These are phyloP conservation scores for Symbiodinium natans DNA, from an alignment of 73 alveolate genomes.

Conservation along the genomic window DNA sequence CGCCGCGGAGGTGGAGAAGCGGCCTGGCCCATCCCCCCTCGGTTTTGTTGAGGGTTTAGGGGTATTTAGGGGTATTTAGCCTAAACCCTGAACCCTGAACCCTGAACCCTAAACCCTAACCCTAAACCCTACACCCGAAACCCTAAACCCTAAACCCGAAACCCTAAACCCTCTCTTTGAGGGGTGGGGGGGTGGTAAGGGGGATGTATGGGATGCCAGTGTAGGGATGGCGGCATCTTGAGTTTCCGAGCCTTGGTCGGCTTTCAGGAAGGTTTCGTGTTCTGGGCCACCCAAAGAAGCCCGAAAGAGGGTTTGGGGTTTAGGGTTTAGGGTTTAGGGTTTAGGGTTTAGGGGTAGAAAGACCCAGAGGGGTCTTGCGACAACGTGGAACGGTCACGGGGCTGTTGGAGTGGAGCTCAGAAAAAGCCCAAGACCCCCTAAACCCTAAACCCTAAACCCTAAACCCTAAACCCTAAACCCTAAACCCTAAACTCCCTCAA, in stretches of 20 bases:
- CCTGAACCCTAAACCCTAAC: too few species aligned
- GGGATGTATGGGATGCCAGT: neutral
- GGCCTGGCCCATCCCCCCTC: neutral
- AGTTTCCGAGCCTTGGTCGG: neutral
- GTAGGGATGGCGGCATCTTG: neutral
- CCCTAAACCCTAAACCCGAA: neutral
- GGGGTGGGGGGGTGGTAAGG: too few species aligned
- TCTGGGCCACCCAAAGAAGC: too few species aligned
- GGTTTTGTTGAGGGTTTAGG: neutral
- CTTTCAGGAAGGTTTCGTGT: neutral
- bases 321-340: neutral
- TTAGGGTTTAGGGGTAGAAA: neutral
- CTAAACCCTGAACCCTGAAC: too few species aligned
- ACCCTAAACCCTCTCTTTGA: neutral
- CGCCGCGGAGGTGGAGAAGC: slow-evolving; percentile 75
- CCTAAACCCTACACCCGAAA: too few species aligned
- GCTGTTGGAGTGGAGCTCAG: too few species aligned
- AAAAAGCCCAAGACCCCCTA: too few species aligned
- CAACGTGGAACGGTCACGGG: too few species aligned
- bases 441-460: slow-evolving; percentile 1
- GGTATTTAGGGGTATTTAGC: too few species aligned
- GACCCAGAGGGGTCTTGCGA: neutral
- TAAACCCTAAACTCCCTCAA: too few species aligned
- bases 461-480: neutral
- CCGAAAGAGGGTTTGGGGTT: neutral